A percentile compares a stretch with the other conserved stretches of the same genome.
phyloP scores from a whole-genome alignment of 148 eudicot species.

The Nepenthes mirabilis region DNA sequence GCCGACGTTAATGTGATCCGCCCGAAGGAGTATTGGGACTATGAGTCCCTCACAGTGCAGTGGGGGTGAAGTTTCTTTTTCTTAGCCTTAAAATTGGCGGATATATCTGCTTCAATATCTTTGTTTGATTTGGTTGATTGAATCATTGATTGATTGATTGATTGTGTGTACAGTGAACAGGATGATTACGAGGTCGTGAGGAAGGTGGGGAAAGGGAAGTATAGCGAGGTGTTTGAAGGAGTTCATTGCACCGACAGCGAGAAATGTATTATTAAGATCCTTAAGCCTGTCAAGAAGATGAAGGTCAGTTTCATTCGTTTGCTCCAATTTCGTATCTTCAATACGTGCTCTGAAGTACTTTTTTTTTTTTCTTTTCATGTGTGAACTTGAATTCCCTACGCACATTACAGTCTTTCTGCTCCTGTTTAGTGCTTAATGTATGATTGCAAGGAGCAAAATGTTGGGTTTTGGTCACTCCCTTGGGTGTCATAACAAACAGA shows the following conservation, averaged over 20 bases:
- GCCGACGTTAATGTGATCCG: conserved; percentile 49
- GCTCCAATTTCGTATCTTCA: not conserved
- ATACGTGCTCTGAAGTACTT: not conserved
- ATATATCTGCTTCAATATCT: not conserved
- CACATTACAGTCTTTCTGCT: too few species aligned
- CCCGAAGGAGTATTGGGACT: conserved; percentile 63
- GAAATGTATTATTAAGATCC: conserved; percentile 87
- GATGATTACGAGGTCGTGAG: conserved; percentile 96
- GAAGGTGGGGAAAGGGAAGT: conserved; percentile 93
- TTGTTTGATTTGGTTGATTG: conserved; percentile 4
- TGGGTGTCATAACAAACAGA: too few species aligned
- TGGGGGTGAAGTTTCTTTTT: conserved; percentile 40
- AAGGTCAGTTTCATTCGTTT: conserved; percentile 31
- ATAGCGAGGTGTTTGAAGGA: conserved; percentile 94
- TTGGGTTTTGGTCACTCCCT: too few species aligned
- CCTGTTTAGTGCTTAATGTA: too few species aligned
- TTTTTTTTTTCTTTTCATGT: not conserved
- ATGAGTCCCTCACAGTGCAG: conserved; percentile 54
- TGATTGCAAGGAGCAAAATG: too few species aligned
- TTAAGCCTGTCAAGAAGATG: conserved; percentile 94
- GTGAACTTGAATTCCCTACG: not conserved
- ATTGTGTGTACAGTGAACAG: conserved; percentile 43
- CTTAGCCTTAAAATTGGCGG: not conserved
- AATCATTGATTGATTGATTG: conserved; percentile 1
- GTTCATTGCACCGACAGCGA: conserved; percentile 61